Evolutionary conservation across 768 basidiomycete genomes (phyloP).

Genomic region (Hortiboletus flavorubellus): DNA sequence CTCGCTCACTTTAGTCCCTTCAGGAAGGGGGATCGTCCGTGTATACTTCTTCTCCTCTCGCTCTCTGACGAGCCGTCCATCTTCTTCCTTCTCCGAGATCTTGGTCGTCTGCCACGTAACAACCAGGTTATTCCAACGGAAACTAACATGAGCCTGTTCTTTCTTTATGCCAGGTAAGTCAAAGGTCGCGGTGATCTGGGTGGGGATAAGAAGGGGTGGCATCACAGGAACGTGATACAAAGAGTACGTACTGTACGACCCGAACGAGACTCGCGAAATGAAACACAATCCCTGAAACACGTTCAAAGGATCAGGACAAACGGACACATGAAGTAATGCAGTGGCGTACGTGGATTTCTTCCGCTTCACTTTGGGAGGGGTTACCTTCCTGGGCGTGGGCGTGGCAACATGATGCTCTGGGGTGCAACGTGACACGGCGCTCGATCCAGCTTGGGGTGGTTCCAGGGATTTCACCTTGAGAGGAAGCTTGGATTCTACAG

Average conservation of each 20-base stretch:
- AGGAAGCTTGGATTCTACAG: constrained; percentile 62
- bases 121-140: constrained; percentile 56
- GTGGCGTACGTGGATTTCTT: constrained; percentile 60
- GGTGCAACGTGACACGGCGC: constrained; percentile 19
- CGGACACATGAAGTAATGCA: constrained; percentile 4
- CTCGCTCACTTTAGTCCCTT: constrained; percentile 61
- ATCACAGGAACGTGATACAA: constrained; percentile 12
- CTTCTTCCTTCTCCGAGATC: constrained; percentile 59
- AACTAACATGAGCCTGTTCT: constrained; percentile 74
- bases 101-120: constrained; percentile 65
- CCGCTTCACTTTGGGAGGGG: constrained; percentile 47
- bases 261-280: constrained; percentile 67
- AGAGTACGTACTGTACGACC: constrained; percentile 47
- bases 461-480: constrained; percentile 72
- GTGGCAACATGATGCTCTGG: constrained; percentile 23
- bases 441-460: constrained; percentile 22
- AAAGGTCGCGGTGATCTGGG: constrained; percentile 62
- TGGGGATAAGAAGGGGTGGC: constrained; percentile 22
- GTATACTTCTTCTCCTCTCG: constrained; percentile 60
- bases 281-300: constrained; percentile 45
- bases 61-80: constrained; percentile 58
- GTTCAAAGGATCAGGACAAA: constrained; percentile 16
- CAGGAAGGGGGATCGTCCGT: constrained; percentile 67
- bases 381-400: constrained; percentile 20
- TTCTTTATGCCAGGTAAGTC: constrained; percentile 68